Percentiles rank a stretch among this genome's conserved stretches.
Evolutionary conservation across 208 protist genomes (phyloP).

Genomic region (Wallacemonas sp.): DNA sequence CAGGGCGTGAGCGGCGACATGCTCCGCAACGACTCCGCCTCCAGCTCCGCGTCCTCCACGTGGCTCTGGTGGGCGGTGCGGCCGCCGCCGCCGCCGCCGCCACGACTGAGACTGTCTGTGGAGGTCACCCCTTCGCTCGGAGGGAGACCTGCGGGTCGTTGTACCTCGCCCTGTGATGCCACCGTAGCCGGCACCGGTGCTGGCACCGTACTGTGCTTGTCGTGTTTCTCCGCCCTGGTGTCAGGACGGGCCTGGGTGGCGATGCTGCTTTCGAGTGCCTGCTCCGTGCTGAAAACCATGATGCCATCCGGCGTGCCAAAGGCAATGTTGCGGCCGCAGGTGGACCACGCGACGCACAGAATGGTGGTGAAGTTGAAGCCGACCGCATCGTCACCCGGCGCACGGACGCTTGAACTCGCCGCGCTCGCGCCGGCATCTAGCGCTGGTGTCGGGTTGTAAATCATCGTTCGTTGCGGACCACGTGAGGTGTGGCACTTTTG

Average conservation of each 20-base stretch:
- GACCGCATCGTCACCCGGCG: not conserved
- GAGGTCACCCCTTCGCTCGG: not conserved
- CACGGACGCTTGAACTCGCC: not conserved
- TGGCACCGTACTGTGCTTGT: conserved; percentile 13
- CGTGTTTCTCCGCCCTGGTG: not conserved
- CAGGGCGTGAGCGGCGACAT: not conserved
- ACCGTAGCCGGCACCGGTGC: not conserved
- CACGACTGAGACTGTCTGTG: not conserved
- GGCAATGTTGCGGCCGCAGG: conserved; percentile 55
- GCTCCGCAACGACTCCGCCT: conserved; percentile 7
- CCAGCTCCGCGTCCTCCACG: not conserved
- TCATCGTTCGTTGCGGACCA: not conserved
- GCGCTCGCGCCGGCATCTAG: not conserved
- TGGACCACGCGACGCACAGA: conserved; percentile 68
- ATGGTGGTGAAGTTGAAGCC: conserved; percentile 43
- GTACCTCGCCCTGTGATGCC: too few relatives aligned
- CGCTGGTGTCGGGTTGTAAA: not conserved
- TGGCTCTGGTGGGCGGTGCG: not conserved
- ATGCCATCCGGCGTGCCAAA: conserved; percentile 66
- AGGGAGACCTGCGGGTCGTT: too few relatives aligned
- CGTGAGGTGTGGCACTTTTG: too few relatives aligned
- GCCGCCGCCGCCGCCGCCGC: too few relatives aligned
- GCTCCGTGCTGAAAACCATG: conserved; percentile 72
- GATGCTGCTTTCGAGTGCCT: conserved; percentile 13
- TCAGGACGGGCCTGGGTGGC: conserved; percentile 7